Base-by-base conservation (phyloP, 1,284 basidiomycete species). In the Violaceomyces palustris region DNA sequence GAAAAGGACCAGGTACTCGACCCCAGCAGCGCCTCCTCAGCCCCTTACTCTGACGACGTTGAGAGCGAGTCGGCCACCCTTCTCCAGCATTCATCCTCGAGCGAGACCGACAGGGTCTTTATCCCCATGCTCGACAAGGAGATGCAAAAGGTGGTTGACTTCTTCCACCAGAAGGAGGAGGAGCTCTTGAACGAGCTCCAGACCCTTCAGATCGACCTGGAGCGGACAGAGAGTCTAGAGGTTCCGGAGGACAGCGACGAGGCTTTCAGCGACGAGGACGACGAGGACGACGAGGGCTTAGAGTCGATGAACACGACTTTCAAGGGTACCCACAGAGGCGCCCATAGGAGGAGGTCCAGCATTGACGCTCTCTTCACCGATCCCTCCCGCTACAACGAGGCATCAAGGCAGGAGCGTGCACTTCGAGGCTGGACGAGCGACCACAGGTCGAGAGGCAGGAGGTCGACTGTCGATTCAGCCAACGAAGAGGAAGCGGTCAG, bases 131-230 rank as follows among this genome's bases (percentile, higher is more conserved):
- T 96, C 25, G 86, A 94, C 72, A 79, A 81, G 46, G 91, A 98
- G 68, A 78, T 93, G 31, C 77, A 79, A 67, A 97, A 93, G 79
- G 85, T 97, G 18, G 77, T 78, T 24, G 54, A 78, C 1, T 97
- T 97, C 73, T 97, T 96, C 74, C 79, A 81, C 39, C 25, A 40
- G 15, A 71, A 72, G 45, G 67, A 76, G 6, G 80, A 78, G 29
- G 86, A 91, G 47, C 47, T 73, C 7, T 32, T 26, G n/a, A 46
- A 34, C 22, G 58, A 64, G 18, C 47, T 70, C 2, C 50, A 46
- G 17, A 35, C 42, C 26, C 54, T 69, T 22, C 48, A 61, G 12
- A 44, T 48, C 22, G 64, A 73, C 35, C 35, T 73, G 23, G 52
- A 62, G 19, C 39, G 55, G 8, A 53, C 59, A 19, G 69, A 72